These are phyloP conservation scores for Amanita inopinata DNA, from an alignment of 768 basidiomycete genomes.

Conservation along the genomic window DNA sequence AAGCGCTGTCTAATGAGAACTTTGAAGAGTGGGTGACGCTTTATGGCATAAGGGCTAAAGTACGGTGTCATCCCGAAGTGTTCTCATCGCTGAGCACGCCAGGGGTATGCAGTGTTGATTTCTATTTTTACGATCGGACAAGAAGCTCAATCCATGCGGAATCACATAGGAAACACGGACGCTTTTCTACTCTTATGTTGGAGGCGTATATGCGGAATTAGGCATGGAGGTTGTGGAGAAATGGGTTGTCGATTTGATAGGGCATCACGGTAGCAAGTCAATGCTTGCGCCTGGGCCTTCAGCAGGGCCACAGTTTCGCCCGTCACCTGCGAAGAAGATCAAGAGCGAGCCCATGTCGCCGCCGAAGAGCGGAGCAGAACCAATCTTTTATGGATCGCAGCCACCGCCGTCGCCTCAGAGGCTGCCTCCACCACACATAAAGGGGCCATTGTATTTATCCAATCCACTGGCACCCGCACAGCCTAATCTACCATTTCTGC, in stretches of 20 bases:
- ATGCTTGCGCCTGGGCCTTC: conserved; percentile 9
- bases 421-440: conserved; percentile 17
- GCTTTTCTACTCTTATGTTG: conserved; percentile 60
- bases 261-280: conserved; percentile 17
- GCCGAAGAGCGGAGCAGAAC: conserved; percentile 11
- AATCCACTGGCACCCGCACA: conserved; percentile 62
- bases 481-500: conserved; percentile 53
- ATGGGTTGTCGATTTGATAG: conserved; percentile 44
- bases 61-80: conserved; percentile 36
- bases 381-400: conserved; percentile 26
- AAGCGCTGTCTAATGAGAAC: conserved; percentile 31
- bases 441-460: conserved; percentile 15
- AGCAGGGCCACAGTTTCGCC: conserved; percentile 11
- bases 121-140: conserved; percentile 11
- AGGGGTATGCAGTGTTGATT: conserved; percentile 26
- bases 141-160: conserved; percentile 10
- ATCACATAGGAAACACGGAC: conserved; percentile 39
- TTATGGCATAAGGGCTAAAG: conserved; percentile 38
- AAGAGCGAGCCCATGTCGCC: conserved; percentile 28
- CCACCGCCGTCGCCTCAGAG: conserved; percentile 19
- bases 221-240: conserved; percentile 41
- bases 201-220: conserved; percentile 47
- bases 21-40: conserved; percentile 37
- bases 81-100: conserved; percentile 24
- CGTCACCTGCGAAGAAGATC: conserved; percentile 31